Evolutionary conservation across 164 flowering plant genomes (phyloP).

Genomic region (Taxillus chinensis): DNA sequence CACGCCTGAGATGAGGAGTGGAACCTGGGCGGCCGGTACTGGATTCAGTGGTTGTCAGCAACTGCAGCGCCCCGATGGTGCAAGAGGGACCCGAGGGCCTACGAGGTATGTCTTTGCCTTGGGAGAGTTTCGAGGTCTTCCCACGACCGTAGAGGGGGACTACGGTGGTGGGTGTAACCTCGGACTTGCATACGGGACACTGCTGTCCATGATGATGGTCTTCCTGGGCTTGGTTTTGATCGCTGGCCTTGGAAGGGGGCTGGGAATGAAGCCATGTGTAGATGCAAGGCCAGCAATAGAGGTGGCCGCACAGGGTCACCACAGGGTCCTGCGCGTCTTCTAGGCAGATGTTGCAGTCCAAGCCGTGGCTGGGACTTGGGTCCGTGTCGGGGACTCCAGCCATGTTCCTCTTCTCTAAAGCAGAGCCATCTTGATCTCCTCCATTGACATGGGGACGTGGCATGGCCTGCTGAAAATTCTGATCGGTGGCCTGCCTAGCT

Average conservation of each 20-base stretch:
- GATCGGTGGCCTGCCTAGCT: constrained; percentile 18
- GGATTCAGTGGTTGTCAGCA: neutral
- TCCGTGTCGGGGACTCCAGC: constrained; percentile 10
- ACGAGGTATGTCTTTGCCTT: constrained; percentile 25
- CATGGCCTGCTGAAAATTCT: constrained; percentile 17
- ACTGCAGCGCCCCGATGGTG: constrained; percentile 8
- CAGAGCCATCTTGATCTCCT: constrained; percentile 6
- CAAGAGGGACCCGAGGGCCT: constrained; percentile 31
- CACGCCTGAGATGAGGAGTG: constrained; percentile 8
- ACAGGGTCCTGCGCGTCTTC: constrained; percentile 56
- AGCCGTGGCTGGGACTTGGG: constrained; percentile 16
- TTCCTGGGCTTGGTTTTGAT: constrained; percentile 1
- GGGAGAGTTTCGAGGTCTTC: constrained; percentile 9
- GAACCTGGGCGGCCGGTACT: neutral
- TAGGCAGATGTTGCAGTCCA: constrained; percentile 60
- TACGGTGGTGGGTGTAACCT: constrained; percentile 27
- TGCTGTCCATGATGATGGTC: constrained; percentile 12
- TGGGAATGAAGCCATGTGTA: constrained; percentile 47
- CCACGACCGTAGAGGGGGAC: constrained; percentile 55
- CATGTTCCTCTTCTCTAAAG: constrained; percentile 18
- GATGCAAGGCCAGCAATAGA: constrained; percentile 68
- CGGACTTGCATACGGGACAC: constrained; percentile 61
- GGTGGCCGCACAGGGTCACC: constrained; percentile 63
- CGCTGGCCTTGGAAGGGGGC: neutral
- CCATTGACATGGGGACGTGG: constrained; percentile 6